These are phyloP conservation scores for Stemphylium lycopersici DNA, from an alignment of 2,329 filamentous ascomycete genomes.

Conservation along the genomic window DNA sequence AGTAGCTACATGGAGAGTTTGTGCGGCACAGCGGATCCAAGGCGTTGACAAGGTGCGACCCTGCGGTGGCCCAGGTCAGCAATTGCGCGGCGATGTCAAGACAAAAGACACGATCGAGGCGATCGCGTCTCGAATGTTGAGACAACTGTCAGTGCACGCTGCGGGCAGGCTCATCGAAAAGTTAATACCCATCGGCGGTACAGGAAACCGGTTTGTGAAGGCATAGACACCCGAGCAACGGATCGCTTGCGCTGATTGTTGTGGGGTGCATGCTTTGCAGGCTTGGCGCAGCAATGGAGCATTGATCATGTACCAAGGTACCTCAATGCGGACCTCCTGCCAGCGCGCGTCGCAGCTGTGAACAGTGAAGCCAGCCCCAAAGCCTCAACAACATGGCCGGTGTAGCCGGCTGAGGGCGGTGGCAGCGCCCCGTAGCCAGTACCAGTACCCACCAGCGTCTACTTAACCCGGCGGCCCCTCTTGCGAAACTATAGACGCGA, in stretches of 20 bases:
- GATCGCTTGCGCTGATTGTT: slow-evolving; percentile 9
- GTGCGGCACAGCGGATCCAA: neutral
- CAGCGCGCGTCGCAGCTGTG: neutral
- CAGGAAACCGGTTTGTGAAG: slow-evolving; percentile 24
- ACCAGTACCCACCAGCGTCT: neutral
- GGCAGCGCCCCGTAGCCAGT: neutral
- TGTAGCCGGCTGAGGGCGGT: neutral
- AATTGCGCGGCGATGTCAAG: slow-evolving; percentile 1
- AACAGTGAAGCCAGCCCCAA: neutral
- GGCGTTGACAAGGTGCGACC: neutral
- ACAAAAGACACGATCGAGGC: neutral
- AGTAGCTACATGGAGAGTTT: neutral
- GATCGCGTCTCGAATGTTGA: slow-evolving; percentile 5
- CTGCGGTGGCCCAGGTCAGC: neutral
- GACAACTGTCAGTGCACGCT: neutral
- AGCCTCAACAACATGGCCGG: neutral
- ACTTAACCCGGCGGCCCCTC: neutral
- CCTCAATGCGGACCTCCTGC: neutral
- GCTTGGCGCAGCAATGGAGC: slow-evolving; percentile 12
- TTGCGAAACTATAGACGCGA: neutral
- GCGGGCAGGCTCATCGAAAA: slow-evolving; percentile 7
- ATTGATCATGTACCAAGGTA: slow-evolving; percentile 13
- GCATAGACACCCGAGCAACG: slow-evolving; percentile 7
- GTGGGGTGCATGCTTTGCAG: slow-evolving; percentile 21
- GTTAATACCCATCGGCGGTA: slow-evolving; percentile 9